Conservation (phyloP, 1,139 yeast species). For the Taphrina pruni region DNA sequence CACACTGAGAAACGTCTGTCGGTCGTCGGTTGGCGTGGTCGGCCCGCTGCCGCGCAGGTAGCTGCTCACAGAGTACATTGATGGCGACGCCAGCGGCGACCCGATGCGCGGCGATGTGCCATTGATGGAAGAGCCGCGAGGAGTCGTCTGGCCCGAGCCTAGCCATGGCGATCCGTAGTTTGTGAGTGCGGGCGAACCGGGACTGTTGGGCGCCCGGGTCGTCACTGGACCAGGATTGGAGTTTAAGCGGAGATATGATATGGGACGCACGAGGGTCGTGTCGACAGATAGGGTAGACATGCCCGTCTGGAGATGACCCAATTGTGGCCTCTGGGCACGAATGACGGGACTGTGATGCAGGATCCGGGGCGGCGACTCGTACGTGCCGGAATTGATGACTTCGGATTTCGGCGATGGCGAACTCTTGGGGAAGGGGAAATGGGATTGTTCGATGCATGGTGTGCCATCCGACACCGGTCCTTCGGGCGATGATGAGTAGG, state of each 20-base stretch:
- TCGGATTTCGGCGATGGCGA: not conserved
- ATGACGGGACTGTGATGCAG: conserved; percentile 13
- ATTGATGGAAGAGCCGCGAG: not conserved
- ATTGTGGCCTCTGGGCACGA: conserved; percentile 9
- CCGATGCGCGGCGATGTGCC: conserved; percentile 1
- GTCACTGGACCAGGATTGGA: not conserved
- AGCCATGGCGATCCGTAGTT: conserved; percentile 15
- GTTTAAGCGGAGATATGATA: not conserved
- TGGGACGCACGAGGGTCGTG: conserved; percentile 19
- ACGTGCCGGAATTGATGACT: not conserved
- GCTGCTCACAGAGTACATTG: conserved; percentile 9
- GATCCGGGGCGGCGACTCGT: conserved; percentile 3
- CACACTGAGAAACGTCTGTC: conserved; percentile 2
- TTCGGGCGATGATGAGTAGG: conserved; percentile 1
- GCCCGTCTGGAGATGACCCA: conserved; percentile 11
- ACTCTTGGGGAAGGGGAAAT: conserved; percentile 4
- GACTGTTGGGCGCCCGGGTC: not conserved
- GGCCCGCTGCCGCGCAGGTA: not conserved
- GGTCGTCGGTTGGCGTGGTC: conserved; percentile 3
- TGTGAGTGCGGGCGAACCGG: conserved; percentile 3
- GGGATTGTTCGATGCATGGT: not conserved
- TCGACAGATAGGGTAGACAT: conserved; percentile 21
- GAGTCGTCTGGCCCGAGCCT: not conserved
- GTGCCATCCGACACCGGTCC: conserved; percentile 2
- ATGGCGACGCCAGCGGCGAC: conserved; percentile 10